These are phyloP conservation scores for Penstemon barbatus DNA, from an alignment of 257 asterid genomes.

Conservation along the genomic window DNA sequence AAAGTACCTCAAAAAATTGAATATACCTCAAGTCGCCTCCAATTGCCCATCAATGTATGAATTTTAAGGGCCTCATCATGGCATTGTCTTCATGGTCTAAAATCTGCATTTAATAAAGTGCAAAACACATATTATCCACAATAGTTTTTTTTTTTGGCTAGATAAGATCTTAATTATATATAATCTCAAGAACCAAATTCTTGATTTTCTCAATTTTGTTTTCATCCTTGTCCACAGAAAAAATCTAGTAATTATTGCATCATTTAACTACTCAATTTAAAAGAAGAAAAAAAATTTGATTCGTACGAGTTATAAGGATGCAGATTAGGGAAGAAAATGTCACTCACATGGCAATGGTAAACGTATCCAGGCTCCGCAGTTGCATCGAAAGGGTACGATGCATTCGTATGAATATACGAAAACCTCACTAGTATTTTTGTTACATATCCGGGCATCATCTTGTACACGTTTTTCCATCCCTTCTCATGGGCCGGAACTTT, in stretches of 20 bases:
- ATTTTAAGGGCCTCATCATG: conserved; percentile 87
- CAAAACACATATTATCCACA: not conserved
- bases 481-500: conserved; percentile 56
- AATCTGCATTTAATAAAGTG: conserved; percentile 45
- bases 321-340: not conserved
- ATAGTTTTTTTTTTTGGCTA: too few relatives aligned
- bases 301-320: not conserved
- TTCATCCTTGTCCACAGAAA: not conserved
- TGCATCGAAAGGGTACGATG: conserved; percentile 74
- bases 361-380: conserved; percentile 77
- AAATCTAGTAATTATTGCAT: not conserved
- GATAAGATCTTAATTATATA: too few relatives aligned
- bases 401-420: conserved; percentile 68
- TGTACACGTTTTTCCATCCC: conserved; percentile 90
- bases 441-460: conserved; percentile 69
- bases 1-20: too few relatives aligned
- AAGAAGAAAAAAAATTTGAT: not conserved
- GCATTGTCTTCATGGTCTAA: conserved; percentile 89
- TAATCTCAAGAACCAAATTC: not conserved
- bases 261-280: not conserved
- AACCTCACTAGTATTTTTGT: conserved; percentile 62
- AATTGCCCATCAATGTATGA: conserved; percentile 26
- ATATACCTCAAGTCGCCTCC: conserved; percentile 8
- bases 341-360: conserved; percentile 87
- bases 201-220: conserved; percentile 7